Percentiles rank a stretch among this genome's conserved stretches.
Evolutionary conservation across 1,139 yeast genomes (phyloP).

Genomic region (Candida sp.): DNA sequence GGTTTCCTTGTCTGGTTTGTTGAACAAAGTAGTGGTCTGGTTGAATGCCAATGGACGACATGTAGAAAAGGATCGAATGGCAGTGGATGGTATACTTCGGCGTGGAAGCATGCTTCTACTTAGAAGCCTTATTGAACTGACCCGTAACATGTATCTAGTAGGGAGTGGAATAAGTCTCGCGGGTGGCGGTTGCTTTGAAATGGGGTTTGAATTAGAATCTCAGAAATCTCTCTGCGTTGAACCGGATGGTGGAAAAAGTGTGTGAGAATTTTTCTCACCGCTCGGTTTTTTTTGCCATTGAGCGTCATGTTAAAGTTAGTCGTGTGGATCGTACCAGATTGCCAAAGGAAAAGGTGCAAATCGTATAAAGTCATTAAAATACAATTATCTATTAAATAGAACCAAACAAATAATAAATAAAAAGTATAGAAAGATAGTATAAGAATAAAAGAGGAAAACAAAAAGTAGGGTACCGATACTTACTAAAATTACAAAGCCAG

Average conservation of each 20-base stretch:
- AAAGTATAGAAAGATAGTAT: neutral
- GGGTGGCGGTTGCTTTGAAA: neutral
- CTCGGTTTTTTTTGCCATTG: neutral
- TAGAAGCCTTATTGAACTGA: conserved; percentile 11
- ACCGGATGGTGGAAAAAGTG: neutral
- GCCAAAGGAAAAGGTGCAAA: no score
- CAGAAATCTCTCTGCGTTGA: no score
- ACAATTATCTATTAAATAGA: neutral
- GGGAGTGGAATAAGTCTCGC: neutral
- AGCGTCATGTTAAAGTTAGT: neutral
- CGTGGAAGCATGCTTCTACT: conserved; percentile 2
- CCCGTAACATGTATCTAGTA: conserved; percentile 5
- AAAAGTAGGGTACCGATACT: neutral
- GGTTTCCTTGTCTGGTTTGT: conserved; percentile 4
- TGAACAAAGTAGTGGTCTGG: conserved; percentile 1
- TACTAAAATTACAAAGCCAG: neutral
- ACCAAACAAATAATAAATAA: neutral
- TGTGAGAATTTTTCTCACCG: neutral
- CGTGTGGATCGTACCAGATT: neutral
- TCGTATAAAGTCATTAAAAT: no score
- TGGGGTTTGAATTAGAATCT: neutral
- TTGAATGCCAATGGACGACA: neutral
- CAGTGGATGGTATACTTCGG: neutral
- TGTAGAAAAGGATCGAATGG: neutral
- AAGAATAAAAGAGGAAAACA: neutral